Evolutionary conservation across 495 filamentous ascomycete genomes (phyloP), one percentile per base, ranked within the genome.

Genomic region (Friedmanniomyces simplex): DNA sequence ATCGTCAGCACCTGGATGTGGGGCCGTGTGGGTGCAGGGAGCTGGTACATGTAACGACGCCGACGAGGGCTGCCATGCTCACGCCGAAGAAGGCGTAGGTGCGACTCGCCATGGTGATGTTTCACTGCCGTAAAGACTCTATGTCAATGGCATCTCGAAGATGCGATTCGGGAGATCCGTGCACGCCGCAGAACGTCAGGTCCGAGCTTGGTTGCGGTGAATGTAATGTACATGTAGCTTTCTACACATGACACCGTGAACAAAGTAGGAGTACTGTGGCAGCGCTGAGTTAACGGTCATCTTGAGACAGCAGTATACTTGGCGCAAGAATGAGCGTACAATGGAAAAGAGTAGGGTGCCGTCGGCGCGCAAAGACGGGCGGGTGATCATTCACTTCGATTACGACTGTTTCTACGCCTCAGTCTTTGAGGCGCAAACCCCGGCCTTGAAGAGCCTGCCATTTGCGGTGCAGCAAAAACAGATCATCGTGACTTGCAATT

Each of bases 331-430:
- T 54, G 52, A 26, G 39, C 16, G 3, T 14, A 54, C 30, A 11
- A 54, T 54, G 52, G 52, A 42, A 11, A 30, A 32, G n/a, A 8
- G 21, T 14, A 54, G 18, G 39, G 34, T 28, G n/a, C 52, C 52
- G 22, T 18, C 39, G 39, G 39, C 52, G 34, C 52, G 52, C 24
- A 54, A 45, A 54, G 52, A 54, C 22, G 52, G 52, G 34, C 12
- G 52, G 39, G 37, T 43, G 3, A 43, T 43, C 39, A 43, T 43
- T n/a, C 39, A 43, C 39, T 43, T 43, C 18, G 87, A 91, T 71
- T 87, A 93, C 73, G 88, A 95, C 73, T 94, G 88, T 69, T 96
- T 96, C 75, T 97, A 97, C 68, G 89, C 89, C 32, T 84, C 87
- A 42, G 90, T 91, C 32, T 83, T 91, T 59, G 90, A 96, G 70